These are phyloP conservation scores for Scleroderma citrinum DNA, from an alignment of 768 basidiomycete genomes.

Conservation along the genomic window DNA sequence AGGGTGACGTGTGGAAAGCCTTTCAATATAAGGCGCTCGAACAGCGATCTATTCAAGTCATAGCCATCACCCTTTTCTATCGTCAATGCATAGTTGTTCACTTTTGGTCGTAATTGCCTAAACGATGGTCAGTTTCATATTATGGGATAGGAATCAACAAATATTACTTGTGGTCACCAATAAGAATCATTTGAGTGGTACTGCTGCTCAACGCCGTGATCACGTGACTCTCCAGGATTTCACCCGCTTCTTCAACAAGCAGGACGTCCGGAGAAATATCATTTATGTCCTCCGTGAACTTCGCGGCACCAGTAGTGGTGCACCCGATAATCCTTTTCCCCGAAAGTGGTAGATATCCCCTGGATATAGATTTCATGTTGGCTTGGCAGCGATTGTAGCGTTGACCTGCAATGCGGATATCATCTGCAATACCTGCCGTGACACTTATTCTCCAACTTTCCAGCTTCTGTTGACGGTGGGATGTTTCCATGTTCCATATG, in stretches of 20 bases:
- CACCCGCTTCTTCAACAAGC: slow-evolving; percentile 69
- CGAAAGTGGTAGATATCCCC: slow-evolving; percentile 31
- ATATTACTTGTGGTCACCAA: slow-evolving; percentile 67
- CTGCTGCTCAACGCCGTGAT: slow-evolving; percentile 46
- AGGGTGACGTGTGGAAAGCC: slow-evolving; percentile 59
- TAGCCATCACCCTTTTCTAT: slow-evolving; percentile 65
- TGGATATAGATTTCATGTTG: slow-evolving; percentile 31
- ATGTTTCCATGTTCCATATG: slow-evolving; percentile 36
- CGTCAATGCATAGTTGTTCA: slow-evolving; percentile 58
- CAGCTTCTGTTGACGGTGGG: slow-evolving; percentile 21
- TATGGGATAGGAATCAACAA: background rate
- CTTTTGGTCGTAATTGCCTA: slow-evolving; percentile 70
- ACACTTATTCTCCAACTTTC: slow-evolving; percentile 33
- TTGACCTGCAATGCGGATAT: slow-evolving; percentile 27
- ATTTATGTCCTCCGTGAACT: slow-evolving; percentile 43
- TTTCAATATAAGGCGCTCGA: slow-evolving; percentile 59
- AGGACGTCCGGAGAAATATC: slow-evolving; percentile 45
- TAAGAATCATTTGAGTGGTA: slow-evolving; percentile 53
- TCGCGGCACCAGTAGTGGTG: slow-evolving; percentile 67
- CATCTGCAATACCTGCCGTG: slow-evolving; percentile 28
- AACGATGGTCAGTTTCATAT: background rate
- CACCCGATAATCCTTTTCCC: slow-evolving; percentile 57
- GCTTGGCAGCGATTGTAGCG: slow-evolving; percentile 38
- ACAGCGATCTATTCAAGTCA: slow-evolving; percentile 61
- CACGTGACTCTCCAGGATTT: slow-evolving; percentile 64